Base-by-base conservation (phyloP, 1,284 basidiomycete genomes). In the Entoloma clypeatum region DNA sequence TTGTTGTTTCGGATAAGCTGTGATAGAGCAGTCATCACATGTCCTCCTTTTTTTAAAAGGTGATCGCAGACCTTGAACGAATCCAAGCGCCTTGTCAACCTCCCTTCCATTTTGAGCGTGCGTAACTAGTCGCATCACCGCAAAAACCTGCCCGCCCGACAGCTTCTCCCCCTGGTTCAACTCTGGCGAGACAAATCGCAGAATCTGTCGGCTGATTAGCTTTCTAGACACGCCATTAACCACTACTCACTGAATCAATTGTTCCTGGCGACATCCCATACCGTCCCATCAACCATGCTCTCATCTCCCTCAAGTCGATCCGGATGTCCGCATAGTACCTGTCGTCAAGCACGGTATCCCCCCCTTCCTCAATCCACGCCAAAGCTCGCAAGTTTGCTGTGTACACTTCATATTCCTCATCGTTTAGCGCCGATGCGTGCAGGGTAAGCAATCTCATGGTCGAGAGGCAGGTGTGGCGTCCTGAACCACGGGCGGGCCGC, bases 281-380 rank as follows among this genome's bases (percentile, higher is more conserved):
- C 47, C 83, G 68, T 9, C 85, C 85, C 30, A 80, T 65, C 43
- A 88, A 62, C 85, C 85, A 88, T 7, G 81, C 85, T 26, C 85
- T 66, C 4, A 71, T 77, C 56, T 87, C 85, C 24, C 84, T 72
- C 14, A 77, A 69, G 32, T 75, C 73, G 21, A 86, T 62, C 6
- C 57, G 51, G 42, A 74, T 66, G 25, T 60, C 57, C 45, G 80
- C 79, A 52, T 74, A 78, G 53, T 70, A 69, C 1, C 59, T 60
- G 54, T 77, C 75, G 48, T 71, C 64, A 27, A 61, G 53, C 11
- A 34, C 21, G 14, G 43, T 35, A 14, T 51, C 51, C 7, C 43
- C 44, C 25, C 62, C 56, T 9, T 58, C 52, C 30, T 60, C 51
- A 34, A 62, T 56, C 48, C 68, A 65, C 1, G 69, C 60, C 37